phyloP scores from a whole-genome alignment of 2,329 filamentous ascomycete species.

The Alternaria sp. region DNA sequence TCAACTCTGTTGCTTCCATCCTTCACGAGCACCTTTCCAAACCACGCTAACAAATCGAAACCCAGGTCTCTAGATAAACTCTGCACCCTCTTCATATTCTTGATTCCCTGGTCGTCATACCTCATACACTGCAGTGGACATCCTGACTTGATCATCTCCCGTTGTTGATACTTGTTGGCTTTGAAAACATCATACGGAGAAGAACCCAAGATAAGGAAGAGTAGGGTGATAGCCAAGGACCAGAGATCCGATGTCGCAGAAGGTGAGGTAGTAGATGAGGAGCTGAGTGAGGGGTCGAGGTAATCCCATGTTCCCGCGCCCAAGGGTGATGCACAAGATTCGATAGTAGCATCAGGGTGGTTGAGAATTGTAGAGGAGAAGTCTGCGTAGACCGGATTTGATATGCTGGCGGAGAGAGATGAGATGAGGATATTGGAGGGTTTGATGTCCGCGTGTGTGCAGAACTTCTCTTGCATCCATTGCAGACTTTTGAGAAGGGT shows the following conservation, averaged over 20 bases:
- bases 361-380: conserved; percentile 53
- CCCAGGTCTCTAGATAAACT: conserved; percentile 36
- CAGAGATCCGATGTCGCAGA: conserved; percentile 55
- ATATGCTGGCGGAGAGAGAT: conserved; percentile 25
- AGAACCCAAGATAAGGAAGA: conserved; percentile 54
- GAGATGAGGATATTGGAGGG: conserved; percentile 57
- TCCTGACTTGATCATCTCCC: conserved; percentile 57
- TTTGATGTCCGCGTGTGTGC: conserved; percentile 59
- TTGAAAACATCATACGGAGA: conserved; percentile 54
- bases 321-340: conserved; percentile 32
- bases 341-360: conserved; percentile 13
- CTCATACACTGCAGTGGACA: conserved; percentile 52
- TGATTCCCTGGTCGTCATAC: conserved; percentile 46
- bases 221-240: conserved; percentile 56
- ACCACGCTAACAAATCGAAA: conserved; percentile 46
- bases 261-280: conserved; percentile 32
- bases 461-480: conserved; percentile 53
- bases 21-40: conserved; percentile 49
- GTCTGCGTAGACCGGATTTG: conserved; percentile 52
- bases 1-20: conserved; percentile 40
- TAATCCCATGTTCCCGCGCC: conserved; percentile 60
- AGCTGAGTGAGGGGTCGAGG: conserved; percentile 50
- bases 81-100: conserved; percentile 42
- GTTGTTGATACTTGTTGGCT: conserved; percentile 53
- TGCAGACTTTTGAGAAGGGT: conserved; percentile 53